These are phyloP conservation scores for Tolypocladium pustulatum DNA, from an alignment of 2,329 filamentous ascomycete species.

Conservation along the genomic window DNA sequence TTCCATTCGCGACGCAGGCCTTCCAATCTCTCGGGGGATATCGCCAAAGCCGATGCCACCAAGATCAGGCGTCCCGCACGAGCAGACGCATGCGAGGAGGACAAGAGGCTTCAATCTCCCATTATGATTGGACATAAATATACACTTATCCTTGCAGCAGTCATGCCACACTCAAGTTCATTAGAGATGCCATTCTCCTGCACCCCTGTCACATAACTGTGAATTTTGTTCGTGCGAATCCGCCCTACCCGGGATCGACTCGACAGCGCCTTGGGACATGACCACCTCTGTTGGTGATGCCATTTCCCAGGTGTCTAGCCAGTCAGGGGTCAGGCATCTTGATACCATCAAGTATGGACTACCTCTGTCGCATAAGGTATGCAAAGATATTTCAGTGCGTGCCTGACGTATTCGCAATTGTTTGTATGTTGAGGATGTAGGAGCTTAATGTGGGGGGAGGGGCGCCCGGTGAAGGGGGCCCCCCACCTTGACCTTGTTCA, in stretches of 20 bases:
- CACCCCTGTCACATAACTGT: neutral
- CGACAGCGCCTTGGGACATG: neutral
- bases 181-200: neutral
- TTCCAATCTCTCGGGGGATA: neutral
- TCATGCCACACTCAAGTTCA: neutral
- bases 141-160: neutral
- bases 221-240: neutral
- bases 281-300: neutral
- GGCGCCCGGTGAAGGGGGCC: neutral
- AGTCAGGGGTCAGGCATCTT: no score
- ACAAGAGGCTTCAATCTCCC: neutral
- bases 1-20: neutral
- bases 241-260: neutral
- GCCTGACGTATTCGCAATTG: neutral
- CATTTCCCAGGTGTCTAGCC: neutral
- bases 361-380: neutral
- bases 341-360: neutral
- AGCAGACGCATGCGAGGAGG: neutral
- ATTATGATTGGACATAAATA: neutral
- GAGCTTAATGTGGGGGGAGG: neutral
- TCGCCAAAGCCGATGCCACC: neutral
- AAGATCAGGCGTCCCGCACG: neutral
- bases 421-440: neutral
- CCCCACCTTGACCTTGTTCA: constrained; percentile 18
- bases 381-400: no score